Evolutionary conservation across 1,284 basidiomycete genomes (phyloP).

Genomic region (Neonothopanus nambi): DNA sequence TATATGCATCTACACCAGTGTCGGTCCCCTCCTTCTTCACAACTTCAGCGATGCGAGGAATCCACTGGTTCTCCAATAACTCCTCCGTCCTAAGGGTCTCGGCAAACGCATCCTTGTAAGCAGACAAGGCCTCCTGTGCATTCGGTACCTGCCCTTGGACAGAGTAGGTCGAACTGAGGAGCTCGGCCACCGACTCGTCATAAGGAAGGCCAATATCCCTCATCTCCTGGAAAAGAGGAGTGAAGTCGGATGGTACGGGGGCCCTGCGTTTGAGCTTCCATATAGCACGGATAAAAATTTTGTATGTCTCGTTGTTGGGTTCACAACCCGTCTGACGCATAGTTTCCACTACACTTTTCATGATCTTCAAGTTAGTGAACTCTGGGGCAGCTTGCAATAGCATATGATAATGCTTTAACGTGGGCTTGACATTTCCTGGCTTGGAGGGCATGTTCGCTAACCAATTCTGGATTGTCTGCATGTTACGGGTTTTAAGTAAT

Average conservation of each 20-base stretch:
- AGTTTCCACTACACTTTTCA: conserved; percentile 40
- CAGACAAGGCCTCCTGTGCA: conserved; percentile 6
- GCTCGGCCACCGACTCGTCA: conserved; percentile 39
- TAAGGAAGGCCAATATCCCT: conserved; percentile 41
- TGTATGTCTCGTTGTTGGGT: conserved; percentile 48
- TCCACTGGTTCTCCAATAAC: conserved; percentile 13
- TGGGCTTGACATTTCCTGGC: conserved; percentile 43
- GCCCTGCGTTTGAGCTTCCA: conserved; percentile 23
- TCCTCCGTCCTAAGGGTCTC: background rate
- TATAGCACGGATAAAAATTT: conserved; percentile 44
- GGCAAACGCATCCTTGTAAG: conserved; percentile 9
- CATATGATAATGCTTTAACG: conserved; percentile 54
- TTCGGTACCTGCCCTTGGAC: conserved; percentile 22
- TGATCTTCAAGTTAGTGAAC: conserved; percentile 34
- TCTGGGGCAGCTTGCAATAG: conserved; percentile 47
- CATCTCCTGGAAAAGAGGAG: conserved; percentile 47
- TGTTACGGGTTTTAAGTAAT: conserved; percentile 43
- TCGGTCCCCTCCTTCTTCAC: conserved; percentile 28
- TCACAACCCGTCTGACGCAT: conserved; percentile 47
- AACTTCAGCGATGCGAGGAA: conserved; percentile 22
- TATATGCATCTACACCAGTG: conserved; percentile 27
- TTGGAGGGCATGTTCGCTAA: conserved; percentile 48
- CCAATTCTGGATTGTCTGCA: conserved; percentile 47
- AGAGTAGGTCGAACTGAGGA: conserved; percentile 46
- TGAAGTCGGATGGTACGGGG: conserved; percentile 37